phyloP scores from a whole-genome alignment of 2,329 filamentous ascomycete genomes.

The Emericellopsis atlantica region DNA sequence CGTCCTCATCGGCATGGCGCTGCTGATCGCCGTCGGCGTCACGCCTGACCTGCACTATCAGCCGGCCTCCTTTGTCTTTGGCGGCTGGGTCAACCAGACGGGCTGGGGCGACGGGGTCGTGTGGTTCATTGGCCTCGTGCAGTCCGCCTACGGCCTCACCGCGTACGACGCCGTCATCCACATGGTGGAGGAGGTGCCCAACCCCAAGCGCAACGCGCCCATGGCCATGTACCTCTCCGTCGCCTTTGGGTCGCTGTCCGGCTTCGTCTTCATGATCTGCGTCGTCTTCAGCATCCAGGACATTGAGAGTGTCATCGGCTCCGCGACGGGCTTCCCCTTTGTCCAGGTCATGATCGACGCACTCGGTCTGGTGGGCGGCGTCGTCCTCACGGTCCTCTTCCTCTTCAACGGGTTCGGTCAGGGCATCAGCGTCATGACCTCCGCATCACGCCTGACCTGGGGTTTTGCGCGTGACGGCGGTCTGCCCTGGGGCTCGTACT shows the following conservation, averaged over 20 bases:
- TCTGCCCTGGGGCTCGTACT: conserved; percentile 19
- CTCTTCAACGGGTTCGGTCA: conserved; percentile 35
- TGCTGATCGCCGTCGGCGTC: conserved; percentile 31
- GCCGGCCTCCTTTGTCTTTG: conserved; percentile 28
- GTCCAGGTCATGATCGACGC: conserved; percentile 22
- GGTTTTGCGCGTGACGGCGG: conserved; percentile 30
- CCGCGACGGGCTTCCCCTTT: conserved; percentile 21
- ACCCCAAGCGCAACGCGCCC: conserved; percentile 27
- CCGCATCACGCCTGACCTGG: conserved; percentile 28
- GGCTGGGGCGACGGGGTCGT: conserved; percentile 32
- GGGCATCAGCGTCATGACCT: conserved; percentile 27
- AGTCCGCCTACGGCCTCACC: conserved; percentile 34
- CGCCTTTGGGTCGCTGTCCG: conserved; percentile 21
- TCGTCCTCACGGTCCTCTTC: conserved; percentile 27
- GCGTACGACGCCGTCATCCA: conserved; percentile 38
- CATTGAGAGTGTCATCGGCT: conserved; percentile 18
- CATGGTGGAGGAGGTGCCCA: conserved; percentile 33
- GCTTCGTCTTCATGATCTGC: conserved; percentile 28
- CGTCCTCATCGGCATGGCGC: conserved; percentile 27
- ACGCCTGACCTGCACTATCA: conserved; percentile 25
- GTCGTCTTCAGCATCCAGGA: conserved; percentile 28
- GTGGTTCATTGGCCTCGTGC: conserved; percentile 35
- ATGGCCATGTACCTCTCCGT: conserved; percentile 31
- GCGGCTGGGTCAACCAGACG: conserved; percentile 15
- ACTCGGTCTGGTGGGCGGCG: conserved; percentile 11